Evolutionary conservation across 2,329 filamentous ascomycete genomes (phyloP), one percentile per base, ranked within the genome.

Genomic region (Cryphonectria japonica): DNA sequence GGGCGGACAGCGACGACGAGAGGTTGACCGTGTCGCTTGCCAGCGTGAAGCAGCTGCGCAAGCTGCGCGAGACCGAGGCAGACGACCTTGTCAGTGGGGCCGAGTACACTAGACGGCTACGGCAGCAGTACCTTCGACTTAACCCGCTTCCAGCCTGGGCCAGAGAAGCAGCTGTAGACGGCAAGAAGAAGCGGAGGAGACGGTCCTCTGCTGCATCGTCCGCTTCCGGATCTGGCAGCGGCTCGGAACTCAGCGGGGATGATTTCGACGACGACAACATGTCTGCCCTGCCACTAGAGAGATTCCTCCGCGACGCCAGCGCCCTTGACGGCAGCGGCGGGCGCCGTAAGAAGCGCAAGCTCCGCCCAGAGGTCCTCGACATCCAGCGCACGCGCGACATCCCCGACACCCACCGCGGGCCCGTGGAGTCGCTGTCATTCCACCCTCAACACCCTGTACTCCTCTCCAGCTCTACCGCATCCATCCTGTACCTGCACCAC

Each of bases 1-100:
- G 96, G 96, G 90, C 95, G 75, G 96, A 99, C 79, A 98, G 95
- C 80, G 96, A 99, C 77, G 96, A 99, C 78, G 96, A 98, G 78
- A 88, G 93, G 68, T 84, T 98, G 73, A 88, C 90, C 8, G 87
- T 99, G 65, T 98, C 95, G 19, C 86, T 99, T 54, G 92, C 93
- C 3, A 88, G 89, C 37, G 90, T 91, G 61, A 88, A 90, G 64
- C 88, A 93, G 74, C 80, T 98, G 78, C 89, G 95, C 75, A 98
- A 98, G 81, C 85, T 99, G 73, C 88, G 96, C 73, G 85, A 90
- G 66, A 91, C 89, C 2, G 94, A 95, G 78, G 88, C 88, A 1
- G 96, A 99, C 77, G 96, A 99, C 79, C 79, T 97, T 14, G 89
- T 99, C 74, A 93, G 84, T 75, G 96, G 96, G 64, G 91, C 89